phyloP scores from a whole-genome alignment of 805 yeast species.

The Suhomyces kilbournensis region DNA sequence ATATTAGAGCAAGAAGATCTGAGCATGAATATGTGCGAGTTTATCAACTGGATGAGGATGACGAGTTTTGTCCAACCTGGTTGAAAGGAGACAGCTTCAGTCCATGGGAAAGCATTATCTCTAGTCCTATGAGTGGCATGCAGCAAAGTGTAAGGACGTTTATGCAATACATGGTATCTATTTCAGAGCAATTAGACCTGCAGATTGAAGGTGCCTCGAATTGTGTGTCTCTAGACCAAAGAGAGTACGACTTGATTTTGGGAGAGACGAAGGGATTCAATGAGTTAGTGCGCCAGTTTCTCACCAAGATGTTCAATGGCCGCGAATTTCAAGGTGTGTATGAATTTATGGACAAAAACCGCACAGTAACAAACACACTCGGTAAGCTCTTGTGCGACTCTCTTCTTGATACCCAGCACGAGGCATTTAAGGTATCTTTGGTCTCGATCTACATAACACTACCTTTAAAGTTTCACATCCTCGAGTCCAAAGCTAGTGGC shows the following conservation, averaged over 20 bases:
- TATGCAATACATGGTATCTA: background rate
- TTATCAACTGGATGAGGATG: background rate
- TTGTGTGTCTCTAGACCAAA: background rate
- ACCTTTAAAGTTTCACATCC: background rate
- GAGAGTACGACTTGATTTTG: background rate
- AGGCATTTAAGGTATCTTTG: background rate
- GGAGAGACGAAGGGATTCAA: background rate
- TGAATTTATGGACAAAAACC: background rate
- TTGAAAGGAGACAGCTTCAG: conserved; percentile 1
- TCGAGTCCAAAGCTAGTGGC: background rate
- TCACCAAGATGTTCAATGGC: background rate
- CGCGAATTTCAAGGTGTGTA: background rate
- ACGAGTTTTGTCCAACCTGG: conserved; percentile 6
- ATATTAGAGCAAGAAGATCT: background rate
- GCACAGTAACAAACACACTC: background rate
- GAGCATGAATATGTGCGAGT: background rate
- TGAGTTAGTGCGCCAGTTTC: background rate
- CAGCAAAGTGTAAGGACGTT: background rate
- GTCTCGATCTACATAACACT: background rate
- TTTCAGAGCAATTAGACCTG: background rate
- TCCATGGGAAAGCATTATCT: background rate
- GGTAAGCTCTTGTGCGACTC: background rate
- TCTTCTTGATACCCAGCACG: background rate
- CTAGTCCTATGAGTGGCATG: background rate
- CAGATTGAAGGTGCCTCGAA: background rate